A percentile compares a stretch with the other conserved stretches of the same genome.
phyloP scores from a whole-genome alignment of 768 basidiomycete genomes.

The Tricholoma furcatifolium region DNA sequence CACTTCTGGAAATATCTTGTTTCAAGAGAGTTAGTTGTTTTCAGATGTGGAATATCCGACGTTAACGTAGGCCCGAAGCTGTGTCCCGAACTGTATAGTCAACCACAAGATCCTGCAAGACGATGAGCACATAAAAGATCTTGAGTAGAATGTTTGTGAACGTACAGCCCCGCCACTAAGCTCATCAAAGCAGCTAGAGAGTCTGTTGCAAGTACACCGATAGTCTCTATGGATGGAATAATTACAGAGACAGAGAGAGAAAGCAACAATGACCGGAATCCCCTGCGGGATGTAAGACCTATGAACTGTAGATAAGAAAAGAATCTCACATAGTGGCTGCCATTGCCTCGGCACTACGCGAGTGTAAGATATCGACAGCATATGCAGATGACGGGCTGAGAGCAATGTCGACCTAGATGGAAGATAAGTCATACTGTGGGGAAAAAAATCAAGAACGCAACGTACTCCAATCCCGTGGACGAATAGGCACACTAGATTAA shows the following conservation, averaged over 20 bases:
- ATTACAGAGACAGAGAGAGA: constrained; percentile 43
- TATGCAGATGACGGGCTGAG: constrained; percentile 58
- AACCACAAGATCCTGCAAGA: constrained; percentile 45
- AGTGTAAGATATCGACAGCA: constrained; percentile 57
- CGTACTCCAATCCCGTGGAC: constrained; percentile 63
- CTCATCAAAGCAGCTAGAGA: constrained; percentile 42
- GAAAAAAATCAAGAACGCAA: constrained; percentile 2
- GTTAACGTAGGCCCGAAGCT: constrained; percentile 56
- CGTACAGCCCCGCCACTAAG: constrained; percentile 55
- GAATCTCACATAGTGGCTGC: constrained; percentile 52
- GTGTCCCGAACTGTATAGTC: constrained; percentile 55
- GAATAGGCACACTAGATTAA: constrained; percentile 58
- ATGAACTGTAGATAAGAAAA: not conserved
- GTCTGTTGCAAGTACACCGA: constrained; percentile 54
- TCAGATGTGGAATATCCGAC: constrained; percentile 50
- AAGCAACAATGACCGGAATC: constrained; percentile 44
- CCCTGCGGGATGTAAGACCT: constrained; percentile 30
- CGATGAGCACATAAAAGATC: constrained; percentile 3
- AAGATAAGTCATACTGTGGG: not conserved
- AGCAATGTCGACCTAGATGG: constrained; percentile 50
- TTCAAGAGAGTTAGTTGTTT: constrained; percentile 25
- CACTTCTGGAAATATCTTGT: not conserved
- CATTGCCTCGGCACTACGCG: constrained; percentile 61
- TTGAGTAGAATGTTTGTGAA: not conserved
- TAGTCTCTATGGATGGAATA: constrained; percentile 51